Base-by-base conservation (phyloP, 2,329 filamentous ascomycete genomes). In the Penicillium sp. region DNA sequence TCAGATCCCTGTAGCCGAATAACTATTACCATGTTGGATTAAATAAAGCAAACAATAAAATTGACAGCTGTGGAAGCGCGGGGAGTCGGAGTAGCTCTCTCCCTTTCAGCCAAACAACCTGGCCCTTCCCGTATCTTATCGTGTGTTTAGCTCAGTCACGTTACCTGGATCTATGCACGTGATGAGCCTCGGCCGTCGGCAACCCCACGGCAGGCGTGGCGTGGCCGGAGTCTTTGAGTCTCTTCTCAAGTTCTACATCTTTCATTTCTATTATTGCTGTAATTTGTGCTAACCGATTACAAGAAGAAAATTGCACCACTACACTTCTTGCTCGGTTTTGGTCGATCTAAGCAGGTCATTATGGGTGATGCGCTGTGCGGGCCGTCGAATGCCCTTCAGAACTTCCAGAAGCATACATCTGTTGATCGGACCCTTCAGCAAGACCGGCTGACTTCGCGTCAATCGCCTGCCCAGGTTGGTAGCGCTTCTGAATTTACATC, bases 341-440 rank as follows among this genome's bases (percentile, higher is more conserved):
- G 20, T 44, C 18, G 16, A 34, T 43, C 9, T 11, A 44, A 39
- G 40, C 20, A 40, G 13, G 51, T 42, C 67, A 77, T 62, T 65
- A 89, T 89, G 86, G 79, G 83, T 50, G 86, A 89, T 67, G 80
- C 82, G 64, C 77, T 89, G 54, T 92, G 89, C 71, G 88, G 89
- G 57, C 88, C 89, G 18, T 89, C 89, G 13, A 91, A 89, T 73
- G 82, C 88, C 60, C 82, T 90, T 50, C 89, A 90, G 73, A 87
- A 83, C 67, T 85, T 92, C 69, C 83, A 88, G 66, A 86, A 88
- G 66, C 88, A 91, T 72, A 78, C 84, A 11, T 81, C 86, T 47
- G 81, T 84, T 60, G 88, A 92, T 69, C 81, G 87, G 53, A 86
- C 86, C 10, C 78, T 89, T 47, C 88, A 92, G 69, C 89, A 90